Conservation (phyloP, 306 rosid genomes). For the Corylus avellana region DNA sequence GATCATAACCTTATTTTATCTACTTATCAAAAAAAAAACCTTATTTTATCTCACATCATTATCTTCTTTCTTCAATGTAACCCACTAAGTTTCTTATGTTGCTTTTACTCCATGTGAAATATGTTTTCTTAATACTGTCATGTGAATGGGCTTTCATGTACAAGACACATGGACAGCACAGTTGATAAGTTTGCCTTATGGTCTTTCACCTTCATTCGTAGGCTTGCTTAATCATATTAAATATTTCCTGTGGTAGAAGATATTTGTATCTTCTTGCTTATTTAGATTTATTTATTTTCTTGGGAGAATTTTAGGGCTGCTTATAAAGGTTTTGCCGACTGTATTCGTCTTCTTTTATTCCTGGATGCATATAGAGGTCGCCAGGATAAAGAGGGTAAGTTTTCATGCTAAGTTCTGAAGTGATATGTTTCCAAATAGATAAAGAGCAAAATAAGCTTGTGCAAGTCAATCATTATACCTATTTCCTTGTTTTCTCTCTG, state of each 20-base stretch:
- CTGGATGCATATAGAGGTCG: conserved; percentile 88
- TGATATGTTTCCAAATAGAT: conserved; percentile 17
- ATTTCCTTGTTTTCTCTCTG: conserved; percentile 19
- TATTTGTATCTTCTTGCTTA: background rate
- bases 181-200: conserved; percentile 8
- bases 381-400: conserved; percentile 94
- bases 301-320: conserved; percentile 82
- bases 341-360: conserved; percentile 86
- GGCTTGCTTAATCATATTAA: background rate
- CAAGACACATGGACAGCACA: background rate
- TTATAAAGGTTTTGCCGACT: conserved; percentile 97
- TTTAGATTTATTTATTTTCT: conserved; percentile 24
- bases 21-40: background rate
- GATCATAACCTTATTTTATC: background rate
- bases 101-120: background rate
- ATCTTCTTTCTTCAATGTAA: background rate
- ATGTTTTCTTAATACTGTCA: background rate
- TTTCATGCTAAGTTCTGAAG: conserved; percentile 13
- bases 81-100: background rate
- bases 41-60: background rate
- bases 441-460: conserved; percentile 4
- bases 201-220: background rate
- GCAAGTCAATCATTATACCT: conserved; percentile 16
- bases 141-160: background rate
- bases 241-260: conserved; percentile 6